Percentiles rank a stretch among this genome's conserved stretches.
Evolutionary conservation across 2,329 filamentous ascomycete genomes (phyloP).

Genomic region (Botrytis pseudocinerea): DNA sequence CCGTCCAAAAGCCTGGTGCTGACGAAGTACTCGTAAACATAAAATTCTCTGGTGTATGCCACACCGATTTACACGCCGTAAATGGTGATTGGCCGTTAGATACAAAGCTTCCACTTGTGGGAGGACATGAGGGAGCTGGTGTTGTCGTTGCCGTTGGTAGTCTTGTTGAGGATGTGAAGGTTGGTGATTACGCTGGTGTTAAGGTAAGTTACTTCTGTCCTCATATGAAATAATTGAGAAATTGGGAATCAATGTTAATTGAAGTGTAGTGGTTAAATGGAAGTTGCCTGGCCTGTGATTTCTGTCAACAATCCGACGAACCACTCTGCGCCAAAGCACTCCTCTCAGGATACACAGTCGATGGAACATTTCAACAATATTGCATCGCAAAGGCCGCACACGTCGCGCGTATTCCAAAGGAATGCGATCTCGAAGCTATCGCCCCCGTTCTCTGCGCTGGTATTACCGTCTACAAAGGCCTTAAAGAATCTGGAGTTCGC

Average conservation of each 20-base stretch:
- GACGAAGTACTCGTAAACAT: slow-evolving; percentile 92
- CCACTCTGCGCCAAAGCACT: slow-evolving; percentile 74
- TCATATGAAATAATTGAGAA: background rate
- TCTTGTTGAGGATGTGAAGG: slow-evolving; percentile 72
- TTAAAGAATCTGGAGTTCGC: slow-evolving; percentile 76
- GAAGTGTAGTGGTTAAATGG: slow-evolving; percentile 77
- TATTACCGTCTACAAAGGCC: slow-evolving; percentile 87
- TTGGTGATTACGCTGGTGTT: slow-evolving; percentile 85
- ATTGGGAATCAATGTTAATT: slow-evolving; percentile 24
- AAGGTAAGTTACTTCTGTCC: slow-evolving; percentile 48
- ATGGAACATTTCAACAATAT: slow-evolving; percentile 93
- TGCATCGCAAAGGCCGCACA: slow-evolving; percentile 83
- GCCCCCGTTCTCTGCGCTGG: slow-evolving; percentile 82
- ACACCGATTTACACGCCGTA: slow-evolving; percentile 80
- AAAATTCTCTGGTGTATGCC: slow-evolving; percentile 88
- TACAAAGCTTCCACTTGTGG: slow-evolving; percentile 82
- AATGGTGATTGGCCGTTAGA: slow-evolving; percentile 86
- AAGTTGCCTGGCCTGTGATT: slow-evolving; percentile 78
- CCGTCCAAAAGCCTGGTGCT: slow-evolving; percentile 75
- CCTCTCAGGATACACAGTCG: slow-evolving; percentile 88
- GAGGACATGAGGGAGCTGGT: slow-evolving; percentile 78
- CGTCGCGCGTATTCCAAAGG: slow-evolving; percentile 78
- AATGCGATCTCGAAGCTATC: slow-evolving; percentile 72
- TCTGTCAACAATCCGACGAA: slow-evolving; percentile 80
- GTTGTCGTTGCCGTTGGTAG: slow-evolving; percentile 78